Conservation (phyloP, 345 rosid genomes). For the Salix suchowensis region DNA sequence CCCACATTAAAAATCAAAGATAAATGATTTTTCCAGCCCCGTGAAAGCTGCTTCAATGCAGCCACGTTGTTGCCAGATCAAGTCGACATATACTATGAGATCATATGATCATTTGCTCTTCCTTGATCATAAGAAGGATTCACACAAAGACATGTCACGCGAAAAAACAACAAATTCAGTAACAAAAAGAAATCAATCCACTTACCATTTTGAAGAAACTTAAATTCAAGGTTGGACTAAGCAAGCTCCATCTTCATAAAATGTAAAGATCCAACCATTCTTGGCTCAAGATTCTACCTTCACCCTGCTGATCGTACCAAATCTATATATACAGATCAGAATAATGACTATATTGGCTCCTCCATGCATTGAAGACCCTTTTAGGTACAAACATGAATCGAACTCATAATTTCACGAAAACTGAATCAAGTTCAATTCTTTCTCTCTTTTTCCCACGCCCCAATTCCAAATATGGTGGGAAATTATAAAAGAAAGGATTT, state of each 20-base stretch:
- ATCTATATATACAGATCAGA: neutral
- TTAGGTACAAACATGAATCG: constrained; percentile 7
- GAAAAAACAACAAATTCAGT: neutral
- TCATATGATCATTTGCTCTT: neutral
- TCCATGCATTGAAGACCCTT: neutral
- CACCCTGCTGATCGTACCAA: neutral
- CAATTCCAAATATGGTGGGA: neutral
- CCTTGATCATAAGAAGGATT: neutral
- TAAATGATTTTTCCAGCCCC: neutral
- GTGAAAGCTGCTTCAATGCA: neutral
- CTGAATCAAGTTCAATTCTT: neutral
- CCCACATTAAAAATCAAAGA: neutral
- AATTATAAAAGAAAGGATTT: neutral
- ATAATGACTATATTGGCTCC: neutral
- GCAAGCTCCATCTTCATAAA: constrained; percentile 1
- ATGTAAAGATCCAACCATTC: neutral
- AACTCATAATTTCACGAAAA: constrained; percentile 7
- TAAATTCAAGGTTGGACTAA: constrained; percentile 4
- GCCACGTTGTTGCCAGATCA: neutral
- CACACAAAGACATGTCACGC: neutral
- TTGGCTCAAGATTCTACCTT: neutral
- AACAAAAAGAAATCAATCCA: neutral
- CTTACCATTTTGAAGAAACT: constrained; percentile 15
- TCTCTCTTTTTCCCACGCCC: neutral
- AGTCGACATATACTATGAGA: neutral